These are phyloP conservation scores for Anaeromyces robustus DNA, from an alignment of 192 early-diverging fungal species.

Conservation along the genomic window DNA sequence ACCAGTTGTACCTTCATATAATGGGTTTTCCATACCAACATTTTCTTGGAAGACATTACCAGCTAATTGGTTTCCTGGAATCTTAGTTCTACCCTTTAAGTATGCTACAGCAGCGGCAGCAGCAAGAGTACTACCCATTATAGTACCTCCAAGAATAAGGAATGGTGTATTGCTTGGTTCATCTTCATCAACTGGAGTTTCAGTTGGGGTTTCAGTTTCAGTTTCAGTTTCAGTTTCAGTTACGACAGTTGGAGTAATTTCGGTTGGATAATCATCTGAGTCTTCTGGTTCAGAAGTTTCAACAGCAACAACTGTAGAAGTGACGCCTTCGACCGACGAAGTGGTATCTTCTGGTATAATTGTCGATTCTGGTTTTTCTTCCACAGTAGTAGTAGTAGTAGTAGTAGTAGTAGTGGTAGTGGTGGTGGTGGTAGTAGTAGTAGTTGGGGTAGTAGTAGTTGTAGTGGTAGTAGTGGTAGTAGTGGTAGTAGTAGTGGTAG, in stretches of 20 bases:
- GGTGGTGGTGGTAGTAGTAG: background rate
- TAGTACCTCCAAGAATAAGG: background rate
- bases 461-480: background rate
- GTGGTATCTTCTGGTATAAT: background rate
- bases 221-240: background rate
- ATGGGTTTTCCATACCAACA: background rate
- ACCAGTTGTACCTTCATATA: background rate
- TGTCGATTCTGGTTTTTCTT: background rate
- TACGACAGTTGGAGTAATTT: background rate
- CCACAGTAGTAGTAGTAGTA: background rate
- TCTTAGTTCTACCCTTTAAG: background rate
- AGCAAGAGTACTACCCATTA: background rate
- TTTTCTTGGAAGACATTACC: background rate
- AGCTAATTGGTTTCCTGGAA: background rate
- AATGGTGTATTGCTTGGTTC: background rate
- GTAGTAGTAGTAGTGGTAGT: background rate
- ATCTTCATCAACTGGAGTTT: background rate
- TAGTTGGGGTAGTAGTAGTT: background rate
- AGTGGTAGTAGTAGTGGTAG: background rate
- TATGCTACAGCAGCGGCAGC: background rate
- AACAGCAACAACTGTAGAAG: background rate
- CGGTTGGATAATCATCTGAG: background rate
- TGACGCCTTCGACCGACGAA: background rate
- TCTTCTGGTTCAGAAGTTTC: background rate
- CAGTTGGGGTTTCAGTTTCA: background rate